Evolutionary conservation across 306 rosid genomes (phyloP), one percentile per base, ranked within the genome.

Genomic region (Acacia crassicarpa): DNA sequence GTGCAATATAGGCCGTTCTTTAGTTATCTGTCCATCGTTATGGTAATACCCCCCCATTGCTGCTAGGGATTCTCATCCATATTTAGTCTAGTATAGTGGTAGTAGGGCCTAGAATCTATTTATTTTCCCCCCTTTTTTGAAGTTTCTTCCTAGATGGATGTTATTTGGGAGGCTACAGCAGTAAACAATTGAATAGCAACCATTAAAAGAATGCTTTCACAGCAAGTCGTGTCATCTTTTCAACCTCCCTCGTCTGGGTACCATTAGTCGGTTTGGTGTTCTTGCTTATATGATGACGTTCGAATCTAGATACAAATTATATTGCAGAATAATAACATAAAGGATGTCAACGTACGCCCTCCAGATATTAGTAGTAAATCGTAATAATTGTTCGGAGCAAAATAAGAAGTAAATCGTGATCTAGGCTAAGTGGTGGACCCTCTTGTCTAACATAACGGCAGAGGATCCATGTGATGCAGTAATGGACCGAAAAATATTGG

Each of bases 71-170:
- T 86, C 76, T 85, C 66, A 85, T 88, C 75, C 56, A 8, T 25
- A 23, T 78, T 70, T 89, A 88, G 88, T 58, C 54, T 85, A 81
- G 90, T 79, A 65, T 88, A 86, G 77, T 67, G 45, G 85, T 86
- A 72, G 83, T 79, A 79, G 81, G 85, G 78, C 75, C 74, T 67
- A 82, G 82, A 16, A 62, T 80, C 72, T 22, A 62, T 67, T 80
- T 62, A 78, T 78, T 61, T 25, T 11, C 27, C 4, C 30, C 13
- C 35, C 35, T 80, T 54, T 19, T 75, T 49, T 44, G 53, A 30
- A 63, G 19, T 15, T 76, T 76, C 77, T 81, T 85, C 71, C 61
- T 83, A 82, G 93, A 90, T 85, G 80, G 75, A 70, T 85, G 78
- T 67, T 85, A 41, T 84, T 43, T 78, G 76, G 67, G 81, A 79